These are phyloP conservation scores for Spiraea crenata DNA, from an alignment of 331 rosid genomes.

Conservation along the genomic window DNA sequence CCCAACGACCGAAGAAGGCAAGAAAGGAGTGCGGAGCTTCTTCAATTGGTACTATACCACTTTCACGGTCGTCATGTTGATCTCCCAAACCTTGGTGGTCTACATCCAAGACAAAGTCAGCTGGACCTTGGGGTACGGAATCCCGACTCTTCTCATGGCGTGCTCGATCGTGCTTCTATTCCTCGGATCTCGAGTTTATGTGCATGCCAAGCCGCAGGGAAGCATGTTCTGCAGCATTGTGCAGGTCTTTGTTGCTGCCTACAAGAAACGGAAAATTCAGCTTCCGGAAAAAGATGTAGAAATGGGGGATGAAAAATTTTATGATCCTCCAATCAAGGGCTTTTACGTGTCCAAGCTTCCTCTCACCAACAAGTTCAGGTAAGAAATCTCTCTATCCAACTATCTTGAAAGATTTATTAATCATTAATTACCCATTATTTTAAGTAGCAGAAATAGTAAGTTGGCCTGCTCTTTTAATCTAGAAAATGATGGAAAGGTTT, in stretches of 20 bases:
- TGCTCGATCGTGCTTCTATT: slow-evolving; percentile 31
- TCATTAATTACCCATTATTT: too few relatives aligned
- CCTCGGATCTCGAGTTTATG: slow-evolving; percentile 39
- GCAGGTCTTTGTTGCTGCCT: slow-evolving; percentile 59
- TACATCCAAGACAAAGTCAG: slow-evolving; percentile 62
- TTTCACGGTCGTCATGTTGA: slow-evolving; percentile 40
- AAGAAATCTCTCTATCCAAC: background rate
- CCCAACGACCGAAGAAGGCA: slow-evolving; percentile 56
- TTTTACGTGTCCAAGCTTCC: slow-evolving; percentile 31
- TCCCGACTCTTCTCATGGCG: slow-evolving; percentile 32
- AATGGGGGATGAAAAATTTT: slow-evolving; percentile 10
- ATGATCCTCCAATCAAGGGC: slow-evolving; percentile 48
- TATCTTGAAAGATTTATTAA: too few relatives aligned
- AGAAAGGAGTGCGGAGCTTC: slow-evolving; percentile 55
- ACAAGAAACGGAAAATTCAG: slow-evolving; percentile 43
- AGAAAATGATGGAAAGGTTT: too few relatives aligned
- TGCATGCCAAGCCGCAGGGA: slow-evolving; percentile 44
- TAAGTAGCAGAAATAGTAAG: too few relatives aligned
- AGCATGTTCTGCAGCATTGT: slow-evolving; percentile 50
- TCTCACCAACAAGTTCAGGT: slow-evolving; percentile 51
- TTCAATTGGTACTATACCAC: slow-evolving; percentile 57
- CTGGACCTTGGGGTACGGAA: slow-evolving; percentile 65
- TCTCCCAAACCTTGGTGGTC: slow-evolving; percentile 48
- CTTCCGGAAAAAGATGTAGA: slow-evolving; percentile 13
- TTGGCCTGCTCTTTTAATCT: too few relatives aligned